Base-by-base conservation (phyloP, 2,329 filamentous ascomycete species). In the Colletotrichum kahawae region DNA sequence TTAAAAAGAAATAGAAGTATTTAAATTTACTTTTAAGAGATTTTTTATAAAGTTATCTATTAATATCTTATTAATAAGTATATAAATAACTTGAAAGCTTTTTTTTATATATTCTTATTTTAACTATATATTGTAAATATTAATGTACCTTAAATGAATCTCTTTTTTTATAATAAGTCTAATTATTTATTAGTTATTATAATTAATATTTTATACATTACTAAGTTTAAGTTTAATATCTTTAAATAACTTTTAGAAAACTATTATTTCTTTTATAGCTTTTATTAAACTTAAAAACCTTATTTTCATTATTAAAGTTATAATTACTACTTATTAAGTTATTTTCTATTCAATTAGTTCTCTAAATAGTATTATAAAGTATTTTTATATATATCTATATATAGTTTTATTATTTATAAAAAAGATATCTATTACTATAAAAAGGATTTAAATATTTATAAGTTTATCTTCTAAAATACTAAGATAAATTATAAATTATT, bases 211-310 rank as follows among this genome's bases (percentile, higher is more conserved):
- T 1, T 51, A 51, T n/a, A 24, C 21, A n/a, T 24, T 51, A 51
- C 2, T 51, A n/a, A 51, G n/a, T 2, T 51, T 10, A n/a, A 51
- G n/a, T 24, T 51, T 24, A n/a, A n/a, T 51, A 24, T 24, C 1
- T n/a, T 51, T 51, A 51, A 24, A 51, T n/a, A n/a, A 5, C 8
- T 51, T 51, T 8, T 51, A 51, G 2, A n/a, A 12, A 9, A 7
- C 2, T n/a, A 24, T 7, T 36, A 36, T 36, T 18, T 4, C 18
- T 36, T 36, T 10, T 10, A n/a, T 24, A n/a, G 14, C 7, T 5
- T 21, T 2, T 16, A 16, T 4, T 56, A 56, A 12, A 1, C 0
- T 56, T 27, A 56, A 8, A 0, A 27, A 9, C 7, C 12, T 4
- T 56, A 56, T 1, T 5, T 56, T 21, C 24, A 0, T 38, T 18